These are phyloP conservation scores for Akanthomyces dipterigenus DNA, from an alignment of 2,329 filamentous ascomycete species.

Conservation along the genomic window DNA sequence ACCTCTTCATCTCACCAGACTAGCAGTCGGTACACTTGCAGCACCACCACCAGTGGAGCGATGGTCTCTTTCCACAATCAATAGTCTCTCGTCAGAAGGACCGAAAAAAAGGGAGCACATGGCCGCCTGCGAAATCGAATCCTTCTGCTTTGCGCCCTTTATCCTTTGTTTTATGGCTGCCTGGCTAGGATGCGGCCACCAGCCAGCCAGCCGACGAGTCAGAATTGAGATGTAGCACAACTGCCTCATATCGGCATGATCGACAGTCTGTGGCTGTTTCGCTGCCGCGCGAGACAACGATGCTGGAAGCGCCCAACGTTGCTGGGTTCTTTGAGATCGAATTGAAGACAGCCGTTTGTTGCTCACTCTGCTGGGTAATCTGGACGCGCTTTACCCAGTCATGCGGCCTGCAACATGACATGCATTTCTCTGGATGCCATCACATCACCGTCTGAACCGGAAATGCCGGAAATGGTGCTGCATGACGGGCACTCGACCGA, in stretches of 20 bases:
- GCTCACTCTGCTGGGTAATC: background rate
- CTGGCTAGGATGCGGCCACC: background rate
- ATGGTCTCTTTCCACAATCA: background rate
- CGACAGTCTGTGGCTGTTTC: slow-evolving; percentile 8
- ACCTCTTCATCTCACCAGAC: too few relatives aligned
- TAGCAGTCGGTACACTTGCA: background rate
- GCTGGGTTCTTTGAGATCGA: background rate
- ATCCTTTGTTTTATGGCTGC: background rate
- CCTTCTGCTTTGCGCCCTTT: background rate
- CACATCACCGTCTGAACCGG: background rate
- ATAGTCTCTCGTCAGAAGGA: background rate
- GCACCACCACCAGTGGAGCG: background rate
- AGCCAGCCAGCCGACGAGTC: background rate
- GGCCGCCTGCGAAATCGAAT: background rate
- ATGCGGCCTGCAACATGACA: background rate
- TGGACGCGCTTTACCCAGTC: background rate
- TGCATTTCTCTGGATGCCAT: background rate
- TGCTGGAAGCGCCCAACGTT: background rate
- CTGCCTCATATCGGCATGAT: slow-evolving; percentile 9
- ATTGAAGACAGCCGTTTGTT: background rate
- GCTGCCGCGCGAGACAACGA: background rate
- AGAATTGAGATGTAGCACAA: slow-evolving; percentile 5
- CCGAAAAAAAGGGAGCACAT: background rate
- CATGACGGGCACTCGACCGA: background rate
- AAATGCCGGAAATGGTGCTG: background rate